A percentile compares a stretch with the other conserved stretches of the same genome.
Evolutionary conservation across 805 yeast genomes (phyloP).

Genomic region (Ogataea degrootiae): DNA sequence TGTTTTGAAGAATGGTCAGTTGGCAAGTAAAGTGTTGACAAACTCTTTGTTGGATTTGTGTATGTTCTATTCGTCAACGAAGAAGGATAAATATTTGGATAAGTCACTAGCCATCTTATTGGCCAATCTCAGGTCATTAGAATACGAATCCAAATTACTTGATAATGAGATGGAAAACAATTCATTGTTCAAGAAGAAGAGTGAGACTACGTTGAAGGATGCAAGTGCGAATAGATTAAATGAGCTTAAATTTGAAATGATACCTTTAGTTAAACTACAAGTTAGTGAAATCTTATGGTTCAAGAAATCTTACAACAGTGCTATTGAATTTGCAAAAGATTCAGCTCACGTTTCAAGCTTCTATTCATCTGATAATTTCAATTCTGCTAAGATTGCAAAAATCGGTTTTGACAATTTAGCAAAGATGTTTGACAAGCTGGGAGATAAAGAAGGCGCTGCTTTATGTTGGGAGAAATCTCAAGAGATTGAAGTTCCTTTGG

Average conservation of each 20-base stretch:
- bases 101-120: constrained; percentile 33
- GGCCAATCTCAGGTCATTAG: constrained; percentile 29
- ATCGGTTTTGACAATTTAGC: constrained; percentile 33
- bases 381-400: constrained; percentile 35
- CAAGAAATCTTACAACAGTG: constrained; percentile 27
- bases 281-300: constrained; percentile 40
- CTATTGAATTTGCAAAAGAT: constrained; percentile 38
- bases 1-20: constrained; percentile 20
- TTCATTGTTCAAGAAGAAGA: neutral
- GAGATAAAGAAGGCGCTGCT: constrained; percentile 24
- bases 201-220: constrained; percentile 3
- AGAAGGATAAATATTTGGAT: constrained; percentile 14
- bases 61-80: constrained; percentile 25
- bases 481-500: constrained; percentile 28
- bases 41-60: constrained; percentile 29
- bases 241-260: constrained; percentile 25
- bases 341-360: constrained; percentile 31
- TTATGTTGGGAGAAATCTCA: constrained; percentile 24
- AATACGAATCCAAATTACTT: constrained; percentile 19
- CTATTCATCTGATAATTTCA: constrained; percentile 28
- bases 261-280: constrained; percentile 37
- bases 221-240: constrained; percentile 18
- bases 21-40: constrained; percentile 19
- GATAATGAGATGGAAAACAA: constrained; percentile 10
- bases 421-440: constrained; percentile 28